Percentiles rank a stretch among this genome's conserved stretches.
Evolutionary conservation across 768 basidiomycete genomes (phyloP).

Genomic region (Leccinellum luteum): DNA sequence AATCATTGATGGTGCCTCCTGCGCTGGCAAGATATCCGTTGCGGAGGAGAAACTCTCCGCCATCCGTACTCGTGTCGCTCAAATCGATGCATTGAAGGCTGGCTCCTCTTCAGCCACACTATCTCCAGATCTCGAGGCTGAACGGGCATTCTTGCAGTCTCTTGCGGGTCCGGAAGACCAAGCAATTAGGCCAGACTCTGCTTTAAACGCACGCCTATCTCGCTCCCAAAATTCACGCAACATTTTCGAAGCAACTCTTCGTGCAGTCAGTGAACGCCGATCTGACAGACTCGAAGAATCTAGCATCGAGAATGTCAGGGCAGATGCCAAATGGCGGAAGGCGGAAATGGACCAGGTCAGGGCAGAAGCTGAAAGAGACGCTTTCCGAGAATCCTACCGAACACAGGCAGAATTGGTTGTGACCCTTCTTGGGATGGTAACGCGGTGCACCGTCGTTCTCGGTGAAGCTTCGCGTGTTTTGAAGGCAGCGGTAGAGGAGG

Average conservation of each 20-base stretch:
- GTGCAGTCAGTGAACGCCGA: constrained; percentile 76
- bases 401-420: constrained; percentile 68
- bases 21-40: constrained; percentile 65
- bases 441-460: constrained; percentile 71
- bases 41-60: constrained; percentile 67
- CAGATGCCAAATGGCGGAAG: constrained; percentile 62
- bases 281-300: constrained; percentile 77
- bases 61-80: constrained; percentile 59
- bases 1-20: constrained; percentile 74
- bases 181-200: constrained; percentile 55
- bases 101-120: constrained; percentile 36
- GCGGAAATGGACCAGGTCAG: constrained; percentile 70
- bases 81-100: constrained; percentile 46
- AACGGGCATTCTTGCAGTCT: constrained; percentile 64
- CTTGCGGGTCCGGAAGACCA: constrained; percentile 73
- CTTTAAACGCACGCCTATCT: constrained; percentile 55
- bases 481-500: constrained; percentile 37
- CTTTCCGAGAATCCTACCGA: constrained; percentile 56
- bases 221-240: constrained; percentile 71
- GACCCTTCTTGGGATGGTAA: constrained; percentile 75
- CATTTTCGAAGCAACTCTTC: constrained; percentile 84
- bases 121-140: constrained; percentile 64
- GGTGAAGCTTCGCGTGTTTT: constrained; percentile 53
- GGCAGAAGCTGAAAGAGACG: constrained; percentile 63
- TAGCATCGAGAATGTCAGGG: constrained; percentile 64